Evolutionary conservation across 179 eudicot genomes (phyloP).

Genomic region (Dionaea muscipula): DNA sequence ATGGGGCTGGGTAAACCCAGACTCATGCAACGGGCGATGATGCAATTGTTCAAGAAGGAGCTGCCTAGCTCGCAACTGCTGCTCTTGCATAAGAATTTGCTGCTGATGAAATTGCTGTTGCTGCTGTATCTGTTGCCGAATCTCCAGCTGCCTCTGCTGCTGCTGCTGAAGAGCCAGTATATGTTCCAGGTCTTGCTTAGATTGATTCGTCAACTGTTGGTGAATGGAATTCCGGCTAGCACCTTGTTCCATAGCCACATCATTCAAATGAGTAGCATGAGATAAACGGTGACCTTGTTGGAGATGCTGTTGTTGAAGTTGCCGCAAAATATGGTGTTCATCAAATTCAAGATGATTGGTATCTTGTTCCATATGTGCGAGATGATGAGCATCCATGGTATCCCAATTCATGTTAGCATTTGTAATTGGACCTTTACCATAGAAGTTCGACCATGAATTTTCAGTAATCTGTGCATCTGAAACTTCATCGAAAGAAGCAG

Average conservation of each 20-base stretch:
- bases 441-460: slow-evolving; percentile 46
- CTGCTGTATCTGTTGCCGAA: slow-evolving; percentile 46
- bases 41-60: slow-evolving; percentile 53
- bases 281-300: slow-evolving; percentile 41
- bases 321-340: slow-evolving; percentile 47
- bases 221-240: slow-evolving; percentile 32
- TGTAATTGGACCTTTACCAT: slow-evolving; percentile 31
- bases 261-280: slow-evolving; percentile 42
- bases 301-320: slow-evolving; percentile 42
- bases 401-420: slow-evolving; percentile 41
- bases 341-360: slow-evolving; percentile 40
- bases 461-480: slow-evolving; percentile 29
- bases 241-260: slow-evolving; percentile 36
- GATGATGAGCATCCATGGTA: slow-evolving; percentile 37
- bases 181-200: slow-evolving; percentile 59
- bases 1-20: slow-evolving; percentile 48
- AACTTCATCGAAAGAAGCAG: slow-evolving; percentile 25
- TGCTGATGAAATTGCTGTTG: slow-evolving; percentile 31
- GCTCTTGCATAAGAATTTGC: slow-evolving; percentile 32
- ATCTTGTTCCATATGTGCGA: slow-evolving; percentile 42
- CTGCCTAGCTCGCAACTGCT: slow-evolving; percentile 65
- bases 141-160: slow-evolving; percentile 29
- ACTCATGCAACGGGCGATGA: slow-evolving; percentile 46
- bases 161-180: slow-evolving; percentile 47
- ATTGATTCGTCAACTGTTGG: slow-evolving; percentile 45